phyloP scores from a whole-genome alignment of 2,329 filamentous ascomycete species.

The Blumeriella jaapii region DNA sequence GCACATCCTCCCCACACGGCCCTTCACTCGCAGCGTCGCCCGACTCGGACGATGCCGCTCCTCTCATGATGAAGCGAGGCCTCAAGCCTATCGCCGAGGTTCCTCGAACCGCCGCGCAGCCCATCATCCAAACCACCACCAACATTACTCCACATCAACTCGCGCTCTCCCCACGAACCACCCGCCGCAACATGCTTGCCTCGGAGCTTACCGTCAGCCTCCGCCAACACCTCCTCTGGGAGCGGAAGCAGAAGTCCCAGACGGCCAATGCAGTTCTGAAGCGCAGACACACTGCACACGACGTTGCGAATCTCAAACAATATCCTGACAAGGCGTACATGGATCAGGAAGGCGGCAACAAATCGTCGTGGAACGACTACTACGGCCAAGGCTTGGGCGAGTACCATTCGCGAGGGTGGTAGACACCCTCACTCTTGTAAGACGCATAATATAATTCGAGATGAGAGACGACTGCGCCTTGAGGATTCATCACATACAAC shows the following conservation, averaged over 20 bases:
- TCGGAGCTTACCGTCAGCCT: slow-evolving; percentile 91
- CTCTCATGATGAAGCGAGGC: slow-evolving; percentile 40
- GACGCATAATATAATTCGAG: slow-evolving; percentile 21
- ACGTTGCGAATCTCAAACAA: slow-evolving; percentile 78
- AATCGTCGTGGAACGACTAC: slow-evolving; percentile 76
- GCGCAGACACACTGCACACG: slow-evolving; percentile 79
- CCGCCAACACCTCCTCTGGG: slow-evolving; percentile 83
- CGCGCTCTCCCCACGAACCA: slow-evolving; percentile 82
- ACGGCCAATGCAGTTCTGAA: slow-evolving; percentile 83
- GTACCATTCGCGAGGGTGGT: slow-evolving; percentile 83
- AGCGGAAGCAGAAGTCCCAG: slow-evolving; percentile 86
- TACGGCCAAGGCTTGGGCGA: slow-evolving; percentile 70
- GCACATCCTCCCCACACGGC: slow-evolving; percentile 56
- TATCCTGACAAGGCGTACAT: slow-evolving; percentile 57
- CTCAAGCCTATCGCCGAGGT: slow-evolving; percentile 32
- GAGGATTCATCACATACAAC: slow-evolving; percentile 16
- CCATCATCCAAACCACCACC: slow-evolving; percentile 65
- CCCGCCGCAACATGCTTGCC: slow-evolving; percentile 87
- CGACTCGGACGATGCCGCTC: slow-evolving; percentile 32
- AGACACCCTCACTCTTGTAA: slow-evolving; percentile 24
- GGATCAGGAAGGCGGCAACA: slow-evolving; percentile 47
- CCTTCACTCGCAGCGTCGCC: slow-evolving; percentile 46
- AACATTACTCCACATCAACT: slow-evolving; percentile 49
- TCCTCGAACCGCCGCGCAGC: slow-evolving; percentile 54
- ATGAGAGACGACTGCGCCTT: slow-evolving; percentile 13